Base-by-base conservation (phyloP, 1,284 basidiomycete species). In the Tilletia setariae region DNA sequence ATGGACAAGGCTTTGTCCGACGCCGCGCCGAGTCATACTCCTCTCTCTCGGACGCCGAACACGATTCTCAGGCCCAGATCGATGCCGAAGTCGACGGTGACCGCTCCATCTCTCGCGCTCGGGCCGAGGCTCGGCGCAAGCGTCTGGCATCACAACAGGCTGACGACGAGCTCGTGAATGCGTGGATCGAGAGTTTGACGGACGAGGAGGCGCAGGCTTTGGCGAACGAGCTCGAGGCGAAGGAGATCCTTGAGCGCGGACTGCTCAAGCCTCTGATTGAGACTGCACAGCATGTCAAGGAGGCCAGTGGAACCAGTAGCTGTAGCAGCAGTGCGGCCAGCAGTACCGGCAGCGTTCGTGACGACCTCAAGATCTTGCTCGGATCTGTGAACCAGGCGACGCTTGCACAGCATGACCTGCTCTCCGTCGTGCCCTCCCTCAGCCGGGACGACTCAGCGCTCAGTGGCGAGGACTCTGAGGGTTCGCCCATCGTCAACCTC, bases 211-310 rank as follows among this genome's bases (percentile, higher is more conserved):
- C 74, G 1, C 53, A 71, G 13, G 65, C 73, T 1, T 73, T 78
- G 1, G 76, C 72, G 21, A 65, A 64, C 62, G 72, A 77, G 65
- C 70, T 77, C 1, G 74, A 72, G 2, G 63, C 70, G 8, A 44
- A 61, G 13, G 71, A 78, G 21, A 61, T 76, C 6, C 28, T 67
- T 9, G 75, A 75, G 15, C 59, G 69, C 13, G 71, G 73, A 21
- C 15, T 69, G 11, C 51, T 61, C 56, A 61, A 61, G 56, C 92
- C 56, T 15, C n/a, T 61, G 28, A 61, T 61, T 16, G 56, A 61
- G 25, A 61, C 56, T 61, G 56, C 56, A 2, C 13, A 19, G 56
- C 30, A 61, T 32, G 30, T 19, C 56, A 61, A 40, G 30, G 56
- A 61, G 11, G 56, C 35, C 30, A 61, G 56, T 35, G n/a, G 56